These are phyloP conservation scores for Zygnema cylindricum DNA, from an alignment of 139 green algal genomes.

Conservation along the genomic window DNA sequence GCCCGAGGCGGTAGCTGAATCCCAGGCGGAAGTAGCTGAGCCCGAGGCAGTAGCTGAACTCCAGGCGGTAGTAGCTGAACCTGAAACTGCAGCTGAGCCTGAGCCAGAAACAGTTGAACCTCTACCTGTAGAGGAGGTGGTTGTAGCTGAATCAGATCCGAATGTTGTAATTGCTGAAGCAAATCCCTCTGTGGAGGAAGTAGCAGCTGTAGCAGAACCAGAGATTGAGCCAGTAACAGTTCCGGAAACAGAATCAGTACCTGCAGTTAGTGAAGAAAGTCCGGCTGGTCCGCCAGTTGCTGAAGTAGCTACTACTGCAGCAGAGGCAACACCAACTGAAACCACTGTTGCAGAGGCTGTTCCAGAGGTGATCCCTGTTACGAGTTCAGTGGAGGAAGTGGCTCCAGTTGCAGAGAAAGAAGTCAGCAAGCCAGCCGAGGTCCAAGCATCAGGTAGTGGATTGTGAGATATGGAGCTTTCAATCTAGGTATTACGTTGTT, in stretches of 20 bases:
- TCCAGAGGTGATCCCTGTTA: not conserved
- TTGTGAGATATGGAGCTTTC: not conserved
- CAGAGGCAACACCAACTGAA: conserved; percentile 25
- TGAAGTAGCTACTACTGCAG: conserved; percentile 17
- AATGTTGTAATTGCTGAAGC: conserved; percentile 4
- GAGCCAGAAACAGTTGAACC: conserved; percentile 15
- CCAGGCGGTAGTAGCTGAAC: not conserved
- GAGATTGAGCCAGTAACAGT: not conserved
- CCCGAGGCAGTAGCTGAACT: conserved; percentile 5
- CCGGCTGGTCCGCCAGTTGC: not conserved
- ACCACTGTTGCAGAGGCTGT: not conserved
- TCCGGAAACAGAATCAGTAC: not conserved
- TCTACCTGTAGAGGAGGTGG: conserved; percentile 16
- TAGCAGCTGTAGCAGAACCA: not conserved
- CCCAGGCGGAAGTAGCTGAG: not conserved
- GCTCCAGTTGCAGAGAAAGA: too few species aligned
- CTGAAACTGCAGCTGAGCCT: not conserved
- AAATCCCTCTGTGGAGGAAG: conserved; percentile 2
- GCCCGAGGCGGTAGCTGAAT: not conserved
- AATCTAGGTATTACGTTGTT: not conserved
- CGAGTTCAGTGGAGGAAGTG: too few species aligned
- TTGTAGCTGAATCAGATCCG: not conserved
- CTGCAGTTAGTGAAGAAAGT: too few species aligned
- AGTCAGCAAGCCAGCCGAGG: too few species aligned
- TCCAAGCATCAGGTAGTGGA: too few species aligned